Base-by-base conservation (phyloP, 108 stramenopile genomes). In the Discostella stelligeroides region DNA sequence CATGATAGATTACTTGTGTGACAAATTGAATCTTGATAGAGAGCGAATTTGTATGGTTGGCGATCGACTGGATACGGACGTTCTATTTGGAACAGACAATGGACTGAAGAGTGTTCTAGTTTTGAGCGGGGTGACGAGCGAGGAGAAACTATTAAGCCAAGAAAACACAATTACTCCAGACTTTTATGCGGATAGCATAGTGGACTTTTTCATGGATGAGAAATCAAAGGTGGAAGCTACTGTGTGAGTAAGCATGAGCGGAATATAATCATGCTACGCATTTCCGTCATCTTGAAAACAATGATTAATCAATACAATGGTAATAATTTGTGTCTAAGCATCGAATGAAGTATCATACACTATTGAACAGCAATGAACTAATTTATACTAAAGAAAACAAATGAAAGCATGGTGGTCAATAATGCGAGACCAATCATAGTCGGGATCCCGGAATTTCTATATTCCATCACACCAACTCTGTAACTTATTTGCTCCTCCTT, bases 61-160 rank as follows among this genome's bases (percentile, higher is more conserved):
- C 11, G 98, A 99, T 91, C 93, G 98, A 38, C 76, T 99, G 63
- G 98, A 99, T 85, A 99, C 98, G 7, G 98, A 99, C 81, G 82
- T 99, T 57, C 73, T 99, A 62, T 99, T 99, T 81, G 98, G 98
- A 38, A 85, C 81, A 18, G 94, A 99, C 79, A 99, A 99, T 74
- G 97, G 97, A 4, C 72, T 99, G 58, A 93, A 95, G 82, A 95
- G 91, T 64, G 57, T 94, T 50, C 76, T 99, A 61, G 96, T 96
- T 20, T 84, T 99, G 77, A 91, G 90, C 66, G 98, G 98, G 40
- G 98, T 99, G 8, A 99, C 98, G 14, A 84, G 87, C 14, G 96
- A 97, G 81, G 84, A 92, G 60, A 97, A 97, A 76, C 80, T 99
- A 56, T 66, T 97, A 70, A 84, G 92, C 43, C 67, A 82, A 2